Evolutionary conservation across 2,329 filamentous ascomycete genomes (phyloP).

Genomic region (Aspergillus flavus): DNA sequence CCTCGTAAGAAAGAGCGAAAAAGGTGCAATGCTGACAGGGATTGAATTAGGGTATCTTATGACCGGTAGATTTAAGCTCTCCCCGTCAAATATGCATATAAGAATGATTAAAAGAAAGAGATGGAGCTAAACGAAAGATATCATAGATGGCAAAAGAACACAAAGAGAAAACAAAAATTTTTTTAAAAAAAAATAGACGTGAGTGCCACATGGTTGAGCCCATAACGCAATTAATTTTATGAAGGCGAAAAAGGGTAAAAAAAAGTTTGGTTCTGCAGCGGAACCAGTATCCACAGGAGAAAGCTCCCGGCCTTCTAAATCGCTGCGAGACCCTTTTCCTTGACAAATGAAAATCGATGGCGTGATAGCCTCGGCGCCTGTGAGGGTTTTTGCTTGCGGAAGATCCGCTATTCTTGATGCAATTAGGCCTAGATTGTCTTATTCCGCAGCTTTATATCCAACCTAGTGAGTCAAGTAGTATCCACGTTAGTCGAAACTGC

Average conservation of each 20-base stretch:
- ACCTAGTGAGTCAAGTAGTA: not conserved
- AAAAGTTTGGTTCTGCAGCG: constrained; percentile 1
- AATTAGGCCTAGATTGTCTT: constrained; percentile 1
- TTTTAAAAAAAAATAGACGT: not conserved
- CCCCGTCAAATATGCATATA: not conserved
- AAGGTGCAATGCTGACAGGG: constrained; percentile 7
- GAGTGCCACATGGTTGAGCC: constrained; percentile 3
- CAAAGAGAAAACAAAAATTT: not conserved
- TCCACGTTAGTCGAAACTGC: not conserved
- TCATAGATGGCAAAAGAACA: not conserved
- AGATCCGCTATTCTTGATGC: not conserved
- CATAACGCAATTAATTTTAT: constrained; percentile 2
- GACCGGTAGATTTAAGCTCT: not conserved
- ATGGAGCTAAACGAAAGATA: not conserved
- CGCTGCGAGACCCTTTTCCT: constrained; percentile 1
- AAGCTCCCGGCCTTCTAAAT: not conserved
- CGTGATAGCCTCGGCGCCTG: constrained; percentile 13
- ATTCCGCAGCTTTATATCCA: not conserved
- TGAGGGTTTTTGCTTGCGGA: not conserved
- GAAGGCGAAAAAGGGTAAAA: constrained; percentile 5
- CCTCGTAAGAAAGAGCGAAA: constrained; percentile 3
- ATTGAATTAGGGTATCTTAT: not conserved
- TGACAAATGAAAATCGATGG: constrained; percentile 34
- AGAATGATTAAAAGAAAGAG: not conserved
- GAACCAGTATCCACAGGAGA: not conserved